Base-by-base conservation (phyloP, 176 grass and related monocot genomes). In the Eleusine indica region DNA sequence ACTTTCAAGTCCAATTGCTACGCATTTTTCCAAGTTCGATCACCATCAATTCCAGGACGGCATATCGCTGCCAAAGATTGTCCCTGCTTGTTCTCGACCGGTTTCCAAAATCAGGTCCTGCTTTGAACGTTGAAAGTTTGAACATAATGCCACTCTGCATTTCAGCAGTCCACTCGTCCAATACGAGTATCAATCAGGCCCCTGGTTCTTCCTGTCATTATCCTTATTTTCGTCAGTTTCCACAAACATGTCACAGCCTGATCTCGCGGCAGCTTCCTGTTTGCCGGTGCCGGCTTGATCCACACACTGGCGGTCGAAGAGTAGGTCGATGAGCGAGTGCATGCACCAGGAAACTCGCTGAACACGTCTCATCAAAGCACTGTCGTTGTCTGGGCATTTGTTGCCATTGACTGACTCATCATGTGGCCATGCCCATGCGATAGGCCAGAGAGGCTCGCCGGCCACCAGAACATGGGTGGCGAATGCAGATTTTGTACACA, bases 301-400 rank as follows among this genome's bases (percentile, higher is more conserved):
- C 32, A 37, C 63, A 85, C 71, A 70, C 72, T 72, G 79, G 21
- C 37, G 49, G 29, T 75, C 7, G 41, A 21, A 48, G 13, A 35
- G 48, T 57, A 29, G n/a, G 28, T 32, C 44, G 2, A 7, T 14
- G 42, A 10, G 28, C 72, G 67, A 61, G 51, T 75, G 68, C 82
- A 80, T 88, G 80, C 73, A 66, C 13, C 62, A 30, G 37, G 68
- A 70, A 76, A 56, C 75, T 84, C 41, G 67, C 60, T 7, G 40
- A 47, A 40, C 73, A 32, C 38, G 54, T 56, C 87, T 62, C 66
- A 1, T 66, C 75, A 68, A 29, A 39, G 32, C 77, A 64, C 17
- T 76, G 82, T 76, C 58, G 57, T 25, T 18, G 66, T 73, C 67
- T 85, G 70, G 42, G 6, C 19, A 68, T 19, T 53, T 68, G 30